Evolutionary conservation across 305 asterid species (phyloP), one percentile per base, ranked within the genome.

Genomic region (Fraxinus floribunda): DNA sequence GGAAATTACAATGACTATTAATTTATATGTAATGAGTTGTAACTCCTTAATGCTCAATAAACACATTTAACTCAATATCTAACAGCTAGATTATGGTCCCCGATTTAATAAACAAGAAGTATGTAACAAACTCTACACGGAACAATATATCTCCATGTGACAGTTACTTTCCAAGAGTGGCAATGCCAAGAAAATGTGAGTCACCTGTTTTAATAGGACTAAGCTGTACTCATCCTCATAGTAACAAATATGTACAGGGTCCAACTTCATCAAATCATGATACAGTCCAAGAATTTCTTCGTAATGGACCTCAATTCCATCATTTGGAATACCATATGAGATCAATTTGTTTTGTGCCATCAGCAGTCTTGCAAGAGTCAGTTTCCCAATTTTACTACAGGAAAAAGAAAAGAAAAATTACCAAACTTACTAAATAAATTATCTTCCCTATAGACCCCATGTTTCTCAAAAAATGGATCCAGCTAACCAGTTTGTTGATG

Each of bases 351-450:
- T 89, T 39, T 82, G 92, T 18, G 97, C 97, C 92, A 85, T 90
- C 91, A 92, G 79, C 77, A 94, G 89, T 93, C 99, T 94, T 79
- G 98, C 97, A 82, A 96, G 98, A 79, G 94, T 92, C 80, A 96
- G 95, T 86, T 96, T 94, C 75, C 97, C 99, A 79, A 94, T 96
- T 93, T 96, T 96, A 94, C 98, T 96, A 85, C 86, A 91, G 34
- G 20, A 84, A 72, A 86, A 81, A 77, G 41, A 78, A 78, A 64
- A 64, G 73, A 3, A 81, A 52, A 39, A 77, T 80, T 66, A 88
- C 26, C 70, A 64, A 7, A 41, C 39, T 38, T 9, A 76, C 49
- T 78, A 78, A 79, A 83, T 15, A 29, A 78, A 78, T 80, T 62
- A 55, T 60, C 44, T 82, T 79, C 84, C 34, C 15, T 26, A 13